phyloP scores from a whole-genome alignment of 192 early-diverging fungal species.

The Anaeromyces robustus region DNA sequence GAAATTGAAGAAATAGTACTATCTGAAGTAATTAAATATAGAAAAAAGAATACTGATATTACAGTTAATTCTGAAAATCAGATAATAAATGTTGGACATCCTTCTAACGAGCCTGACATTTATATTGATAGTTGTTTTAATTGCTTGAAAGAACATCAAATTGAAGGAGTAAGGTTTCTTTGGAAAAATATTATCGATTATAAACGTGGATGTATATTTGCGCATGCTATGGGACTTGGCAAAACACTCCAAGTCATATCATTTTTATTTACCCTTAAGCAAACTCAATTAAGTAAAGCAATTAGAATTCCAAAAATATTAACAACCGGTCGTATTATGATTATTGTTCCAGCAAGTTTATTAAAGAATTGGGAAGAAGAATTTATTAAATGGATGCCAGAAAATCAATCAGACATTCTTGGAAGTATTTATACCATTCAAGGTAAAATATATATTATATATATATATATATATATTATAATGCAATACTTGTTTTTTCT shows the following conservation, averaged over 20 bases:
- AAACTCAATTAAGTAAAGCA: slow-evolving; percentile 14
- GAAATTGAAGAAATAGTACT: neutral
- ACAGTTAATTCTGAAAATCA: neutral
- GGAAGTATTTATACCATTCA: neutral
- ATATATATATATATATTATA: no score
- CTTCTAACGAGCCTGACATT: slow-evolving; percentile 27
- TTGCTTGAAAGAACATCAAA: slow-evolving; percentile 49
- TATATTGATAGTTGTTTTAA: slow-evolving; percentile 10
- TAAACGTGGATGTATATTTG: slow-evolving; percentile 57
- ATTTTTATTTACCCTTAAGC: slow-evolving; percentile 50
- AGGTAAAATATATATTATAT: neutral
- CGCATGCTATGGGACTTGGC: slow-evolving; percentile 76
- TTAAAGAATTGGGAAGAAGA: slow-evolving; percentile 60
- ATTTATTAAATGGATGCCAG: slow-evolving; percentile 47
- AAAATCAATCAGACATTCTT: neutral
- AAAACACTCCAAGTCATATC: slow-evolving; percentile 63
- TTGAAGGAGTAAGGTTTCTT: slow-evolving; percentile 64
- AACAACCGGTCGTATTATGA: slow-evolving; percentile 33
- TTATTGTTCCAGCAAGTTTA: slow-evolving; percentile 56
- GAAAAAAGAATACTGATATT: neutral
- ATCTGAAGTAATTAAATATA: neutral
- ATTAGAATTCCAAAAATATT: slow-evolving; percentile 1
- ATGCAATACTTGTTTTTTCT: no score
- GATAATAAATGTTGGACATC: slow-evolving; percentile 46
- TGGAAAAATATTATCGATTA: slow-evolving; percentile 64